A percentile compares a stretch with the other conserved stretches of the same genome.
phyloP scores from a whole-genome alignment of 768 basidiomycete genomes.

The Fomitopsis serialis region DNA sequence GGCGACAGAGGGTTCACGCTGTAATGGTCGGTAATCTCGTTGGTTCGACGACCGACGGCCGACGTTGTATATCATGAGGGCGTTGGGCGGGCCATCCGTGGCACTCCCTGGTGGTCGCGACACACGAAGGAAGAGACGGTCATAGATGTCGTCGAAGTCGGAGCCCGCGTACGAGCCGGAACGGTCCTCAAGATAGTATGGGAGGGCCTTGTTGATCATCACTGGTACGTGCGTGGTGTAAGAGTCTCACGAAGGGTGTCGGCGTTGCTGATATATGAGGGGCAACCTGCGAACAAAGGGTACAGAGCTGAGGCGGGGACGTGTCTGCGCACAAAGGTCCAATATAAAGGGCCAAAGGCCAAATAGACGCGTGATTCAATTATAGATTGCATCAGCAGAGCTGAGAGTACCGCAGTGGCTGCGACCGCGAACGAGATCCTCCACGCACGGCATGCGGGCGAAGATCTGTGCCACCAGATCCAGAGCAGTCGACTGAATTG shows the following conservation, averaged over 20 bases:
- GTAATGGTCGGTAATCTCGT: slow-evolving; percentile 42
- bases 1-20: slow-evolving; percentile 47
- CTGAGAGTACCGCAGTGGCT: not conserved
- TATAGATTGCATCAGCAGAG: slow-evolving; percentile 2
- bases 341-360: not conserved
- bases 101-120: slow-evolving; percentile 33
- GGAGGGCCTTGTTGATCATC: slow-evolving; percentile 31
- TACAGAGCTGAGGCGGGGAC: not conserved
- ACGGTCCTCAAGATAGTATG: slow-evolving; percentile 64
- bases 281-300: not conserved
- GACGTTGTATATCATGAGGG: slow-evolving; percentile 62
- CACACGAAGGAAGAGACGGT: slow-evolving; percentile 66
- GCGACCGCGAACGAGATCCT: not conserved
- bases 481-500: slow-evolving; percentile 7
- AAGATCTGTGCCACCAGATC: slow-evolving; percentile 4
- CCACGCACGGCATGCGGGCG: not conserved
- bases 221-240: not conserved
- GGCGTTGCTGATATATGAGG: not conserved
- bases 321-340: not conserved
- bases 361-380: slow-evolving; percentile 3
- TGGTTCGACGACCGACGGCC: slow-evolving; percentile 56
- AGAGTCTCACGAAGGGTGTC: not conserved
- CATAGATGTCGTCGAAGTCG: slow-evolving; percentile 77
- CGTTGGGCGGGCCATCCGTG: slow-evolving; percentile 3
- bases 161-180: slow-evolving; percentile 48